Evolutionary conservation across 768 basidiomycete genomes (phyloP), one percentile per base, ranked within the genome.

Genomic region (Punctularia strigosozonata): DNA sequence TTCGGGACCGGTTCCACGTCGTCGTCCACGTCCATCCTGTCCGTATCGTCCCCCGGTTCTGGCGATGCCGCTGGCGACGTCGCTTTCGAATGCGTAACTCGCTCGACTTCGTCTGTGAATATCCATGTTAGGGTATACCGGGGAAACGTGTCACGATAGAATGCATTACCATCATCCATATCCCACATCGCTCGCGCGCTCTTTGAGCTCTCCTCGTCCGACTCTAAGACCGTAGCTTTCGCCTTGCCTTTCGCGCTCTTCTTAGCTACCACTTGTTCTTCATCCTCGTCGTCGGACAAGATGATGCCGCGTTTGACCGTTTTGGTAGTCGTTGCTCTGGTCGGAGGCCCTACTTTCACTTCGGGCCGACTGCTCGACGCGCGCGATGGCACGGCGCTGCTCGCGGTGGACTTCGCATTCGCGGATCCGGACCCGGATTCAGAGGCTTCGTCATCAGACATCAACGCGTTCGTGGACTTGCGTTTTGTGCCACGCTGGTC

Each of bases 141-240:
- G 17, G 10, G 30, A 22, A 21, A 4, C 14, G 25, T 25, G 10
- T 20, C 5, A 31, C 10, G 10, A 8, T 3, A 25, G 18, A 42
- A 15, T 28, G 8, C 53, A 8, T 28, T 34, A 80, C 83, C 74
- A 48, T 85, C 83, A 40, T 83, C 81, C 39, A 84, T 68, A 37
- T 86, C 82, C 81, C 84, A 83, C 64, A 84, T 69, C 7, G 71
- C 78, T n/a, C 55, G 54, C 35, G 69, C 36, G 31, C 68, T 70
- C 45, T 41, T 52, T 46, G n/a, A n/a, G n/a, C n/a, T n/a, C 31
- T 62, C 63, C 8, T 63, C 59, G 7, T 70, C 71, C 13, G 64
- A 60, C 41, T 75, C 70, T 6, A 44, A 37, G 62, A 63, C 20
- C 38, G 48, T 57, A 40, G 39, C 42, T 40, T 55, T 55, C 37